These are phyloP conservation scores for Plasmodium vivax DNA, from an alignment of 169 alveolate genomes.

Conservation along the genomic window DNA sequence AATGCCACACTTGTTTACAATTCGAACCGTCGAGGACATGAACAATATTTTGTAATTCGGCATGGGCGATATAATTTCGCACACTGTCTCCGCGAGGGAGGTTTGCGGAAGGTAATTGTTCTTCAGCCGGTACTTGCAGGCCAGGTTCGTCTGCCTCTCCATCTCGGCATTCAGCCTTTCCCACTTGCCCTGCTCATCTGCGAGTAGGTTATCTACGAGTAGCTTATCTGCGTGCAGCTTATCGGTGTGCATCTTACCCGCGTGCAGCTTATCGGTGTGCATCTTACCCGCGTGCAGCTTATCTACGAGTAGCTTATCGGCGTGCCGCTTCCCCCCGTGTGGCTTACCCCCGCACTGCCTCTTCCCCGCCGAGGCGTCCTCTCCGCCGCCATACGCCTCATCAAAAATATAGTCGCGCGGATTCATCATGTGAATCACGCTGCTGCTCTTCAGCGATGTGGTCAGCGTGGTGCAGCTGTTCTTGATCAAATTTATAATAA, in stretches of 20 bases:
- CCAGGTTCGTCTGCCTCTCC: constrained; percentile 41
- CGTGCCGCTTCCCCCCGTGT: neutral
- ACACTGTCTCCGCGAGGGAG: constrained; percentile 74
- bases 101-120: constrained; percentile 50
- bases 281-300: too few relatives aligned
- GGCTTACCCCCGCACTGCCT: neutral
- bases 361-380: neutral
- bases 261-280: too few relatives aligned
- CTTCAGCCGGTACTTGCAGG: constrained; percentile 10
- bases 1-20: constrained; percentile 87
- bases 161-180: constrained; percentile 29
- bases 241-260: too few relatives aligned
- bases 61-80: constrained; percentile 88
- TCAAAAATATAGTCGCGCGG: constrained; percentile 53
- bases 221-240: too few relatives aligned
- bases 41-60: constrained; percentile 88
- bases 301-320: too few relatives aligned
- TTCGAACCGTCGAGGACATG: constrained; percentile 85
- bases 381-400: neutral
- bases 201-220: neutral
- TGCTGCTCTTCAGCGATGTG: constrained; percentile 61
- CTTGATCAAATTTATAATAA: constrained; percentile 56
- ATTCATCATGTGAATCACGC: constrained; percentile 42
- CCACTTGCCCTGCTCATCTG: constrained; percentile 7
- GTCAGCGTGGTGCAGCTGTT: constrained; percentile 70